Base-by-base conservation (phyloP, 1,284 basidiomycete species). In the Boletus smithii region DNA sequence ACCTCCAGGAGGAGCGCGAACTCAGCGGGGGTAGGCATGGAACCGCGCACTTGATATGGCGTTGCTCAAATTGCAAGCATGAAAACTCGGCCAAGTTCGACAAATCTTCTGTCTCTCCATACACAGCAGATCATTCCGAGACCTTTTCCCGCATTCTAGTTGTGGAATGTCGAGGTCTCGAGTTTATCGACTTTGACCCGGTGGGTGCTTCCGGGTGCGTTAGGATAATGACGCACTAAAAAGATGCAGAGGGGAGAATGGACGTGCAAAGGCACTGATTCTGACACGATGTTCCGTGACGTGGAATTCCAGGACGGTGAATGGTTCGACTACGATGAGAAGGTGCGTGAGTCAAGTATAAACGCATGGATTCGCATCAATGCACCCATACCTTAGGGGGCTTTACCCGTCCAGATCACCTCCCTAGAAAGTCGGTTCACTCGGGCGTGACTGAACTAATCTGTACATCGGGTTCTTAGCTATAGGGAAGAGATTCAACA, bases 301-400 rank as follows among this genome's bases (percentile, higher is more conserved):
- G 75, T 88, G 11, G 80, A 83, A 37, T 66, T 90, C 23, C 66
- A 68, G 9, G 79, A 82, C 8, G 75, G 71, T 10, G 85, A 88
- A 66, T 91, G 88, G 88, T 75, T 73, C 10, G 88, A 90, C 55
- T 91, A 91, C 54, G 88, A 91, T 57, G 88, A 90, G 62, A 87
- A 88, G 75, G 88, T 83, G 42, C 42, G 65, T 45, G 33, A 24
- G 32, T n/a, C 34, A 10, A 32, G 17, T 27, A 44, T 29, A 33
- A 18, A 42, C 23, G 2, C 27, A 39, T 37, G 17, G 20, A 29
- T 32, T 26, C 42, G 27, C 36, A 45, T 45, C 23, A 8, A 44
- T 37, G 6, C 18, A 18, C 34, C 34, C 32, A 17, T 42, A 5
- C 37, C 39, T n/a, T 55, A 90, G 88, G 72, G 77, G 17, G 69